Percentiles rank a stretch among this genome's conserved stretches.
phyloP scores from a whole-genome alignment of 1,139 yeast species.

The Wickerhamomyces sp. region DNA sequence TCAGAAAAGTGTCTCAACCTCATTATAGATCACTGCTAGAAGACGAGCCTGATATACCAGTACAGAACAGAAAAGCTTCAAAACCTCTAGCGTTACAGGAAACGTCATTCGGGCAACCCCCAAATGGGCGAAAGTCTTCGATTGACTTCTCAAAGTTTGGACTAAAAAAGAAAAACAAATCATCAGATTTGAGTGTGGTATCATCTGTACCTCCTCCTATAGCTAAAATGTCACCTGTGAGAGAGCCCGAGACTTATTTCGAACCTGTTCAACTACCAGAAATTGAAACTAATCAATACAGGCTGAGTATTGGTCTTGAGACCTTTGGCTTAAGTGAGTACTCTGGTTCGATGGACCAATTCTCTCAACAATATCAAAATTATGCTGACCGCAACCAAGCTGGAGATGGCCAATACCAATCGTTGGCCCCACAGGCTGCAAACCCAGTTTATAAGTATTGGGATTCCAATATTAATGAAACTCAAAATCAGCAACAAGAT shows the following conservation, averaged over 20 bases:
- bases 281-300: constrained; percentile 24
- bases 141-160: neutral
- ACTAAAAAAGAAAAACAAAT: constrained; percentile 5
- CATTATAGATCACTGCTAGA: constrained; percentile 21
- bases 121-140: neutral
- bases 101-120: neutral
- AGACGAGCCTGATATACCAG: constrained; percentile 12
- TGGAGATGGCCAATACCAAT: constrained; percentile 1
- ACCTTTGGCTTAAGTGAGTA: constrained; percentile 16
- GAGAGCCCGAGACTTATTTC: constrained; percentile 1
- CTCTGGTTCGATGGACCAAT: constrained; percentile 2
- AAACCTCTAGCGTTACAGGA: constrained; percentile 7
- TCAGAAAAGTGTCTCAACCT: constrained; percentile 17
- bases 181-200: neutral
- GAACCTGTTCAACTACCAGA: constrained; percentile 20
- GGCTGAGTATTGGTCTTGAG: constrained; percentile 24
- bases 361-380: neutral
- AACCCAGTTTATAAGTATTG: neutral
- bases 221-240: neutral
- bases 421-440: constrained; percentile 6
- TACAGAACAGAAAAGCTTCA: constrained; percentile 1
- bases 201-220: constrained; percentile 5
- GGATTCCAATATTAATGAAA: neutral
- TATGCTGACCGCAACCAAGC: neutral
- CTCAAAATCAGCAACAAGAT: neutral